Conservation (phyloP, 2,329 filamentous ascomycete species). For the Arthrobotrys conoides region DNA sequence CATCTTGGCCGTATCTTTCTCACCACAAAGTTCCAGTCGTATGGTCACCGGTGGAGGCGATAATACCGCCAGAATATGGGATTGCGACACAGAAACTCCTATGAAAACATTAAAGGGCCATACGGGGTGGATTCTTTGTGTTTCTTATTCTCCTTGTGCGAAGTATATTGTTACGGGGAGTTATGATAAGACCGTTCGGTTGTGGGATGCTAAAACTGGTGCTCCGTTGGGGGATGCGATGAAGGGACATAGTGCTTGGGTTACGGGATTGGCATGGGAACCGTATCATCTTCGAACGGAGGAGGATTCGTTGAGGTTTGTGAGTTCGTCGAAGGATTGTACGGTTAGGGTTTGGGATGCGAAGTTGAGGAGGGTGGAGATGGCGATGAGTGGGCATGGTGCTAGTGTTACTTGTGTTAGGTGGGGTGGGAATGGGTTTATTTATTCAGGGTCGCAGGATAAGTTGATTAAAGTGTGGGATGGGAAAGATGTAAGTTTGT, state of each 20-base stretch:
- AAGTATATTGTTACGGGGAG: slow-evolving; percentile 49
- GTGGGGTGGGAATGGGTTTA: slow-evolving; percentile 59
- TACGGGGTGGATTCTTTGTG: slow-evolving; percentile 51
- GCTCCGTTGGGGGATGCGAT: slow-evolving; percentile 53
- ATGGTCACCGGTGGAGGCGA: slow-evolving; percentile 77
- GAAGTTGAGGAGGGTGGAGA: slow-evolving; percentile 68
- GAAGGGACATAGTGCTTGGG: slow-evolving; percentile 51
- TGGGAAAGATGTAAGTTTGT: slow-evolving; percentile 52
- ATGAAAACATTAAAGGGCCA: slow-evolving; percentile 76
- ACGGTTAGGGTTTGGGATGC: slow-evolving; percentile 61
- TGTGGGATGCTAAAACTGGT: slow-evolving; percentile 59
- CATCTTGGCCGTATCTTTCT: slow-evolving; percentile 59
- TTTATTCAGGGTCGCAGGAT: slow-evolving; percentile 58
- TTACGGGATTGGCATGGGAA: slow-evolving; percentile 55
- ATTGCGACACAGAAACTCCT: slow-evolving; percentile 70
- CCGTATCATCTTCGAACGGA: slow-evolving; percentile 48
- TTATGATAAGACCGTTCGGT: slow-evolving; percentile 48
- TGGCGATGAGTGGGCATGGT: slow-evolving; percentile 90
- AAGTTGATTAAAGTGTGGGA: slow-evolving; percentile 60
- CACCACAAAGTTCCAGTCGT: slow-evolving; percentile 35
- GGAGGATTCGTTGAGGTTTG: slow-evolving; percentile 42
- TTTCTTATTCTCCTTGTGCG: slow-evolving; percentile 44
- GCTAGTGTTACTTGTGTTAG: slow-evolving; percentile 82
- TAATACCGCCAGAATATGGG: slow-evolving; percentile 61
- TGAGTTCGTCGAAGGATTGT: slow-evolving; percentile 60